Base-by-base conservation (phyloP, 768 basidiomycete species). In the Lactifluus pinguis region DNA sequence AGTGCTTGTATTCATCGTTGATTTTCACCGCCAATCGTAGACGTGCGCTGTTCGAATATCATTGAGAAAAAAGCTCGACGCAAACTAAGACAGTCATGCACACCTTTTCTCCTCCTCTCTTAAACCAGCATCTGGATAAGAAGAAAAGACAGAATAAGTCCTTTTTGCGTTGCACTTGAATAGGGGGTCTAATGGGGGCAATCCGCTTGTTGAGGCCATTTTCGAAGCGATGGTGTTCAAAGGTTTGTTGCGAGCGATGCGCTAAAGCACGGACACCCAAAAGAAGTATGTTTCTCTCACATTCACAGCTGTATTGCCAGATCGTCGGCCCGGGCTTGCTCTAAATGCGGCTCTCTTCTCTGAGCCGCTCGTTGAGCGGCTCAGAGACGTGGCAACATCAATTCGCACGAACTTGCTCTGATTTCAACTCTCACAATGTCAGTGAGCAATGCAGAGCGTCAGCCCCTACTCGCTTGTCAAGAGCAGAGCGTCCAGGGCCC, bases 1-100 rank as follows among this genome's bases (percentile, higher is more conserved):
- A 89, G 70, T 97, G 84, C 50, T 81, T 80, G 72, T 94, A 99
- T 75, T 98, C 95, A 69, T 92, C 85, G 38, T 85, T 80, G 34
- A 98, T 87, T 77, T 97, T 97, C 51, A 89, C 83, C 3, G 92
- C 79, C 39, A 97, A 72, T 39, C 86, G 82, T 50, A 92, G 71
- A 42, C 86, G 80, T n/a, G 84, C 76, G 67, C 91, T 89, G 59
- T 47, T 51, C 42, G 13, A 32, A 59, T 53, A 51, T 21, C 32
- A 47, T 25, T 45, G 49, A 30, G 2, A 39, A 55, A 3, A 3
- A 3, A 3, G 11, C 6, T 7, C n/a, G 2, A 2, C 1, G n/a
- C 29, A 54, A 8, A 6, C 9, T 44, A 11, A 45, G n/a, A n/a
- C 11, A 4, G 25, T 0, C 9, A 32, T 17, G 66, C 77, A 38